Base-by-base conservation (phyloP, 768 basidiomycete genomes). In the Paxillus involutus region DNA sequence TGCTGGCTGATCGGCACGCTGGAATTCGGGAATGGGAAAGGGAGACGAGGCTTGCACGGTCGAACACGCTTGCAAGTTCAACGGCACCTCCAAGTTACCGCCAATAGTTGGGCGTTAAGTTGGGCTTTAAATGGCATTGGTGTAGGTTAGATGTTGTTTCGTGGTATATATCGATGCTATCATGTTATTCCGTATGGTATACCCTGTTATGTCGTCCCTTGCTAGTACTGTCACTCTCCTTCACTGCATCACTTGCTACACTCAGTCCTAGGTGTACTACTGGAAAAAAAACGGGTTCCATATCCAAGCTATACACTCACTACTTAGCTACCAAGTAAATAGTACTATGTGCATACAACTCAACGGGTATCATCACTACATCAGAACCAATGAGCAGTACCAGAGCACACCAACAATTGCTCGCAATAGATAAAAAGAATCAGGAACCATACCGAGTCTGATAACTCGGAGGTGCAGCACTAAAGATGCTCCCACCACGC, bases 401-500 rank as follows among this genome's bases (percentile, higher is more conserved):
- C 35, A 12, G 13, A 14, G 11, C 35, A 35, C 13, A 5, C 13
- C 35, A 12, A 35, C 33, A 33, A 11, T 11, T 5, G 35, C 35
- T 35, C 6, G n/a, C 30, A 36, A 14, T 12, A 36, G 1, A 40
- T 17, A 19, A 30, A 42, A 11, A 29, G 11, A 11, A 13, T 12
- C 35, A 5, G 3, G 17, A 55, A 39, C 17, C 40, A 11, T 35
- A 46, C 21, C 44, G 57, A 5, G 57, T 58, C 41, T 54, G 59
- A 32, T 66, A 65, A 26, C 64, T 65, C 10, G 64, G 63, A 7
- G 61, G 64, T 17, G 44, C 36, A n/a, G 16, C 40, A 17, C 64
- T 55, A 6, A 16, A 16, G 16, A 49, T 6, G n/a, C 58, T 58
- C 44, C 14, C 32, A 24, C 5, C 21, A 2, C 32, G 47, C 2